phyloP scores from a whole-genome alignment of 2,329 filamentous ascomycete genomes.

The Hypoxylon sp. region DNA sequence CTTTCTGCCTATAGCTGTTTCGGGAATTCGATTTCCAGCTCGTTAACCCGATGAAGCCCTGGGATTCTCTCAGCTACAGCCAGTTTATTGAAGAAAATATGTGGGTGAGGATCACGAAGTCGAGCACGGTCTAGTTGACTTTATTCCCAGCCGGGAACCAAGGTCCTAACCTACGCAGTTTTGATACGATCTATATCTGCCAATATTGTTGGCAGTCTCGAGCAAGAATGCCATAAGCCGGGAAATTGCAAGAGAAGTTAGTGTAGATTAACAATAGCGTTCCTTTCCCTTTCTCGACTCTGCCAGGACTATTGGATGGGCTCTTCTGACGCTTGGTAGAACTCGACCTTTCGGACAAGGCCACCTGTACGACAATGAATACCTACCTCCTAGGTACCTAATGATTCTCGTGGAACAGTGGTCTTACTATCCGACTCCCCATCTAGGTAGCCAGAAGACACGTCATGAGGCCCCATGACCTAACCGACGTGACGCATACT shows the following conservation, averaged over 20 bases:
- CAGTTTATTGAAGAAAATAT: slow-evolving; percentile 50
- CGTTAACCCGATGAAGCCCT: slow-evolving; percentile 45
- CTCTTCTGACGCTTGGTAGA: slow-evolving; percentile 36
- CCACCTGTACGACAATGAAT: neutral
- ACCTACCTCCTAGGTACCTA: no score
- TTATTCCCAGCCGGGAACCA: no score
- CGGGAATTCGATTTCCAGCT: slow-evolving; percentile 51
- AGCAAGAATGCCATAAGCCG: neutral
- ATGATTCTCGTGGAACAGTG: neutral
- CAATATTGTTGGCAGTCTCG: neutral
- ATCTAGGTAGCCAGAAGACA: neutral
- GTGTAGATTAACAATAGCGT: no score
- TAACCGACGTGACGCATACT: neutral
- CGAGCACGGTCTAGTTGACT: slow-evolving; percentile 14
- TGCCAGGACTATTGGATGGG: no score
- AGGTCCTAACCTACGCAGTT: neutral
- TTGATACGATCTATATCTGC: no score
- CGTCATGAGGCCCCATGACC: neutral
- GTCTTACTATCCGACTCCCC: neutral
- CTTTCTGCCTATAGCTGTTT: slow-evolving; percentile 30
- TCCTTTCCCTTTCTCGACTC: no score
- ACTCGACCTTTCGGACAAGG: neutral
- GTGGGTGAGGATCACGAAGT: slow-evolving; percentile 47
- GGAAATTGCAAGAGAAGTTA: no score
- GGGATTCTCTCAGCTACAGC: slow-evolving; percentile 45